These are phyloP conservation scores for Aspergillus neotritici DNA, from an alignment of 2,329 filamentous ascomycete genomes.

Conservation along the genomic window DNA sequence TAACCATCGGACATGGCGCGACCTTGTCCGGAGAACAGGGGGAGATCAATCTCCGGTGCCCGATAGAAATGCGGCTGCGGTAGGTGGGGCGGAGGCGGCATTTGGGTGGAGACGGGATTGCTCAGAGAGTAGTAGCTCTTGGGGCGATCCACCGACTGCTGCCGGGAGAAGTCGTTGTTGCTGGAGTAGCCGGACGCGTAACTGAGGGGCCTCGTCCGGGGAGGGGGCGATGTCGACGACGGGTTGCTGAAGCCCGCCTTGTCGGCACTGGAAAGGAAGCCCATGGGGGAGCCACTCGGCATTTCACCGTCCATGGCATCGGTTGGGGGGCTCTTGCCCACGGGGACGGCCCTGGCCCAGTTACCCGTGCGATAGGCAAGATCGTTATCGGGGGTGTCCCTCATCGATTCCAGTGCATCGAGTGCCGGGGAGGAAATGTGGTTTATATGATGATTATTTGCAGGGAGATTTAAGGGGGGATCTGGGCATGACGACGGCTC, in stretches of 20 bases:
- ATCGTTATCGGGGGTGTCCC: constrained; percentile 29
- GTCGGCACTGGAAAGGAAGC: constrained; percentile 34
- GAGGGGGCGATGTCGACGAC: constrained; percentile 41
- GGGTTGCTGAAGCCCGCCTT: constrained; percentile 38
- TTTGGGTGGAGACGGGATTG: constrained; percentile 30
- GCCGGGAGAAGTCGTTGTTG: constrained; percentile 29
- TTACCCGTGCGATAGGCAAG: constrained; percentile 35
- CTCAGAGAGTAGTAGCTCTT: constrained; percentile 36
- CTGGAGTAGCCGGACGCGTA: constrained; percentile 37
- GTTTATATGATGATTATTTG: constrained; percentile 8
- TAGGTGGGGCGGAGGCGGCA: constrained; percentile 61
- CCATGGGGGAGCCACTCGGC: constrained; percentile 35
- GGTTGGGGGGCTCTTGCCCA: constrained; percentile 41
- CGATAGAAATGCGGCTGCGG: constrained; percentile 73
- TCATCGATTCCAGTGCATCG: constrained; percentile 32
- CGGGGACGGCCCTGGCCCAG: constrained; percentile 43
- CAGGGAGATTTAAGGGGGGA: constrained; percentile 19
- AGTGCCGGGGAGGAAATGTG: constrained; percentile 34
- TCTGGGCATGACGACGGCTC: constrained; percentile 31
- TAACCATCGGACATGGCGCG: constrained; percentile 46
- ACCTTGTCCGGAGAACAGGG: constrained; percentile 26
- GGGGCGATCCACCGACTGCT: constrained; percentile 34
- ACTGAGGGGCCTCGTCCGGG: constrained; percentile 39
- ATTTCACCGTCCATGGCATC: constrained; percentile 32
- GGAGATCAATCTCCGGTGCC: constrained; percentile 64